These are phyloP conservation scores for Naematelia aurantialba DNA, from an alignment of 768 basidiomycete genomes.

Conservation along the genomic window DNA sequence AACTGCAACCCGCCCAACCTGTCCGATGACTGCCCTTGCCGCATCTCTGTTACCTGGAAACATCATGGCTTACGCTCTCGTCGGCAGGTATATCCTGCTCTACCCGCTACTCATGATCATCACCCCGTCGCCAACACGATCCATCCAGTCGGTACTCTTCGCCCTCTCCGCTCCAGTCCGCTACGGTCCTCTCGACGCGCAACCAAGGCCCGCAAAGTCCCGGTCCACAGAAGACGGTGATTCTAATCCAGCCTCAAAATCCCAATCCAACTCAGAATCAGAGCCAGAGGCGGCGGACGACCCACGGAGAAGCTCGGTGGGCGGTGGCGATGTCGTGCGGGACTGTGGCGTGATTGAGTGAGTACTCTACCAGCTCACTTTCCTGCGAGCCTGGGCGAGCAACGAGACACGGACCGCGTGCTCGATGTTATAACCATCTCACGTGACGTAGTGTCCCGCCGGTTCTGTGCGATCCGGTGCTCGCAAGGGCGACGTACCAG, in stretches of 20 bases:
- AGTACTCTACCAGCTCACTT: conserved; percentile 7
- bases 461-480: conserved; percentile 27
- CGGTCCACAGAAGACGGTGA: not conserved
- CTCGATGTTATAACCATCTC: not conserved
- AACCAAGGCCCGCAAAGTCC: conserved; percentile 11
- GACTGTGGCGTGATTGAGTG: conserved; percentile 41
- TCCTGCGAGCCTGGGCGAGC: too few species aligned
- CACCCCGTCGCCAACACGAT: conserved; percentile 63
- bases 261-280: not conserved
- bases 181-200: conserved; percentile 18
- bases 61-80: conserved; percentile 33
- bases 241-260: not conserved
- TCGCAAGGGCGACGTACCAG: conserved; percentile 34
- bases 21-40: not conserved
- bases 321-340: conserved; percentile 39
- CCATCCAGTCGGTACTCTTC: conserved; percentile 75
- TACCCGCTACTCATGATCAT: conserved; percentile 67
- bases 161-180: conserved; percentile 57
- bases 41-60: not conserved
- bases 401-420: too few species aligned
- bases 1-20: too few species aligned
- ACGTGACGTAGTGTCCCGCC: conserved; percentile 25
- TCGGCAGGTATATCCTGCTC: conserved; percentile 64
- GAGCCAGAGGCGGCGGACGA: conserved; percentile 12
- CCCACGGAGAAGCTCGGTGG: conserved; percentile 21